phyloP scores from a whole-genome alignment of 129 eudicot species.

The Sambucus nigra region DNA sequence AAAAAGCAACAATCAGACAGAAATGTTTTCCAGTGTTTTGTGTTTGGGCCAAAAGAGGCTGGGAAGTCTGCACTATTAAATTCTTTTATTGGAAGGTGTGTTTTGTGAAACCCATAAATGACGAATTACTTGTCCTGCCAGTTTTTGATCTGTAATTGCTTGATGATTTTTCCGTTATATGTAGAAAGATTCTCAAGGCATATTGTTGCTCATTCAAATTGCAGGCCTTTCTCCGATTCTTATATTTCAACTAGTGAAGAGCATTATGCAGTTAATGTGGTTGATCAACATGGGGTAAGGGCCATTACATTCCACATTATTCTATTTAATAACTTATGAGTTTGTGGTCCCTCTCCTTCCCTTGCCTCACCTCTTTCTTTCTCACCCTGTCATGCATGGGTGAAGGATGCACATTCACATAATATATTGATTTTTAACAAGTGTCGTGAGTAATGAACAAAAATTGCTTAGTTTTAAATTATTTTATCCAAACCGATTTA shows the following conservation, averaged over 20 bases:
- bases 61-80: slow-evolving; percentile 73
- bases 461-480: too few species aligned
- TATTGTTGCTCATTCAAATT: slow-evolving; percentile 10
- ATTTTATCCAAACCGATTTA: too few species aligned
- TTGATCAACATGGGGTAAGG: slow-evolving; percentile 67
- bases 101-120: slow-evolving; percentile 8
- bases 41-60: slow-evolving; percentile 83
- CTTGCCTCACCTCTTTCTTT: not conserved
- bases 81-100: slow-evolving; percentile 79
- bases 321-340: not conserved
- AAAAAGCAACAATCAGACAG: slow-evolving; percentile 86
- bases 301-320: not conserved
- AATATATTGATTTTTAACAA: too few species aligned
- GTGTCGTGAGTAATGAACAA: too few species aligned
- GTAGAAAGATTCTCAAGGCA: slow-evolving; percentile 2
- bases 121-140: not conserved
- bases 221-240: slow-evolving; percentile 69
- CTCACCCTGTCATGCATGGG: too few species aligned
- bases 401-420: too few species aligned
- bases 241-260: slow-evolving; percentile 58
- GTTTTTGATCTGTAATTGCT: not conserved
- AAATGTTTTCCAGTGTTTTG: slow-evolving; percentile 84
- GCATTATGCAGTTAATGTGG: slow-evolving; percentile 63
- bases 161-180: not conserved
- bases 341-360: not conserved